These are phyloP conservation scores for Yamadazyma sp. DNA, from an alignment of 805 yeast genomes.

Conservation along the genomic window DNA sequence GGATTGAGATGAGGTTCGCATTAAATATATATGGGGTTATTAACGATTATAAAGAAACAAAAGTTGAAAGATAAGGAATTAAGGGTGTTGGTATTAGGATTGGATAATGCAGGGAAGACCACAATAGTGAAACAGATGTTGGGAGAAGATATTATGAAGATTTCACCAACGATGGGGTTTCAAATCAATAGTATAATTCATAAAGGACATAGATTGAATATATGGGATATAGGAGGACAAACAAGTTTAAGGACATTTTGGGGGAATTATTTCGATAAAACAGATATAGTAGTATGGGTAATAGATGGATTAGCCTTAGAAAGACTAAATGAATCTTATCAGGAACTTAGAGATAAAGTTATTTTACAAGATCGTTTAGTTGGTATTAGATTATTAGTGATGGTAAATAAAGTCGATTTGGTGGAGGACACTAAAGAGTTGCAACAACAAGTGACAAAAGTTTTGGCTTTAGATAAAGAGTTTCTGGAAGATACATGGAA, in stretches of 20 bases:
- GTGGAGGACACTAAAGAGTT: slow-evolving; percentile 24
- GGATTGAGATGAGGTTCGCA: too few relatives aligned
- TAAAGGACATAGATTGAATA: slow-evolving; percentile 46
- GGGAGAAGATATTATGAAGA: slow-evolving; percentile 46
- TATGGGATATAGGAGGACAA: slow-evolving; percentile 87
- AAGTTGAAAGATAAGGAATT: slow-evolving; percentile 76
- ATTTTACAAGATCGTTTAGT: slow-evolving; percentile 64
- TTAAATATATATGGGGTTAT: slow-evolving; percentile 83
- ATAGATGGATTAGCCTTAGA: slow-evolving; percentile 64
- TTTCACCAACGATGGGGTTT: slow-evolving; percentile 90
- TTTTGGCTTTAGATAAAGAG: slow-evolving; percentile 15
- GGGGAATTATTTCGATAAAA: slow-evolving; percentile 86
- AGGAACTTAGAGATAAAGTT: slow-evolving; percentile 59
- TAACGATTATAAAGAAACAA: slow-evolving; percentile 77
- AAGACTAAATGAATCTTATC: slow-evolving; percentile 61
- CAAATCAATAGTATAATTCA: slow-evolving; percentile 60
- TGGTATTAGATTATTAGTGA: slow-evolving; percentile 64
- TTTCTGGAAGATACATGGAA: slow-evolving; percentile 18
- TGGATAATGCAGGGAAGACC: slow-evolving; percentile 91
- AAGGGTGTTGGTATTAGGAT: slow-evolving; percentile 73
- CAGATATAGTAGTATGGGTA: slow-evolving; percentile 81
- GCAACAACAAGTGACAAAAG: neutral
- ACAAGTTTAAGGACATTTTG: slow-evolving; percentile 39
- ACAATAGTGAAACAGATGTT: slow-evolving; percentile 67
- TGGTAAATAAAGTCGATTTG: slow-evolving; percentile 63